Percentiles rank a stretch among this genome's conserved stretches.
Evolutionary conservation across 1,284 basidiomycete species (phyloP).

Genomic region (Apiotrichum domesticum): DNA sequence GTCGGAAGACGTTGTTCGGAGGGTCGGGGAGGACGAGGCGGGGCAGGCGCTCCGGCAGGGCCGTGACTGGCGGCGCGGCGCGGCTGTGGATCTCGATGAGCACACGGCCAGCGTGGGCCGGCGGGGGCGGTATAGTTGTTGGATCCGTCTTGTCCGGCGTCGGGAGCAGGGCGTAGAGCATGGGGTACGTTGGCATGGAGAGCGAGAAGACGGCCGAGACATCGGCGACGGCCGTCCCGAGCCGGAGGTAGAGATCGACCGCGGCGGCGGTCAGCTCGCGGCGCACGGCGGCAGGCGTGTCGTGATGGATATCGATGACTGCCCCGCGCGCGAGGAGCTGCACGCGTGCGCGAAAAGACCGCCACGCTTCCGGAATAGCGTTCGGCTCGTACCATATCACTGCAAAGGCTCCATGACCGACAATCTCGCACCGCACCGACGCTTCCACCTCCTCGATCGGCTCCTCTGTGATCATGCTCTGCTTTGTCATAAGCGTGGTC

Average conservation of each 20-base stretch:
- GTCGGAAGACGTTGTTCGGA: background rate
- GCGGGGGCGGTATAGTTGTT: background rate
- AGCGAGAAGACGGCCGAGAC: background rate
- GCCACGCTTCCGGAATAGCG: background rate
- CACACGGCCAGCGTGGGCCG: background rate
- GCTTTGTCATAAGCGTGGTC: background rate
- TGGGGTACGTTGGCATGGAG: background rate
- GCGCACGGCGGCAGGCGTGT: background rate
- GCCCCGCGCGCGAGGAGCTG: background rate
- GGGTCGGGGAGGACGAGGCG: background rate
- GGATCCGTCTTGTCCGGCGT: background rate
- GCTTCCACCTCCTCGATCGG: background rate
- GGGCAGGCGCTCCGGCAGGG: background rate
- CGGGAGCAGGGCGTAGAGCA: background rate
- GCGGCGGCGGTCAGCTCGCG: background rate
- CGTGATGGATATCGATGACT: background rate
- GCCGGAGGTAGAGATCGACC: background rate
- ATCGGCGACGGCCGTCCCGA: background rate
- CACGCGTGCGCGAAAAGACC: background rate
- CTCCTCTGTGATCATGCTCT: background rate
- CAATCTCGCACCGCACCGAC: background rate
- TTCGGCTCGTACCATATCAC: background rate
- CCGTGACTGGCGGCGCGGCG: background rate
- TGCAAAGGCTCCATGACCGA: background rate
- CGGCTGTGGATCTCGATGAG: background rate